Evolutionary conservation across 805 yeast species (phyloP), one percentile per base, ranked within the genome.

Genomic region (Pichia deserticola): DNA sequence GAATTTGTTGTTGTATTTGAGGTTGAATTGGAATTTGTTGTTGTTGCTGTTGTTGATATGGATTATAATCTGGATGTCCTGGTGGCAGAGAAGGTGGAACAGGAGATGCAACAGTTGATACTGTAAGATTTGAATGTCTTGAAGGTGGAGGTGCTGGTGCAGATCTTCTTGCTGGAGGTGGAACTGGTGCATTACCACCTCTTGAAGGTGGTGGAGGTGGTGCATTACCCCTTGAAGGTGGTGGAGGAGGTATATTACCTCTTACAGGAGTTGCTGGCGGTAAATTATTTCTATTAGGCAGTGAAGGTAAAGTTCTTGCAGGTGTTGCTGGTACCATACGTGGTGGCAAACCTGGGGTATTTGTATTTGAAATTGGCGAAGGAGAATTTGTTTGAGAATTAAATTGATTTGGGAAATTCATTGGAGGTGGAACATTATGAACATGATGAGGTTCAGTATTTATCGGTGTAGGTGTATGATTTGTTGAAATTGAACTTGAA

Each of bases 101-200:
- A 37, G 69, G 68, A 20, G 42, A n/a, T 7, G 42, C 3, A 8
- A n/a, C 32, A 40, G 30, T 20, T 25, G 30, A 12, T 10, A 1
- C n/a, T 12, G 20, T 20, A 20, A 3, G 2, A 20, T 20, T 20
- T 20, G 48, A 25, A 15, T 46, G 50, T 50, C 63, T 68, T 4
- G 75, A 67, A 6, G 75, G 71, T 34, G 70, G 72, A 30, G 73
- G 76, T 33, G 72, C 76, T n/a, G 71, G 73, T 30, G 71, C 73
- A 38, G 69, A 68, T 29, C 42, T 30, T 40, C 42, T n/a, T 28
- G 32, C 28, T 33, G 70, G 71, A 30, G 73, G 76, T 33, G 72
- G 76, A 20, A 9, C 9, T 30, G 32, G 32, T 7, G 9, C 32
- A 7, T 71, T 74, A 42, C 69, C 68, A 27, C 65, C 61, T 45